Evolutionary conservation across 768 basidiomycete genomes (phyloP).

Genomic region (Phylloporus sp.): DNA sequence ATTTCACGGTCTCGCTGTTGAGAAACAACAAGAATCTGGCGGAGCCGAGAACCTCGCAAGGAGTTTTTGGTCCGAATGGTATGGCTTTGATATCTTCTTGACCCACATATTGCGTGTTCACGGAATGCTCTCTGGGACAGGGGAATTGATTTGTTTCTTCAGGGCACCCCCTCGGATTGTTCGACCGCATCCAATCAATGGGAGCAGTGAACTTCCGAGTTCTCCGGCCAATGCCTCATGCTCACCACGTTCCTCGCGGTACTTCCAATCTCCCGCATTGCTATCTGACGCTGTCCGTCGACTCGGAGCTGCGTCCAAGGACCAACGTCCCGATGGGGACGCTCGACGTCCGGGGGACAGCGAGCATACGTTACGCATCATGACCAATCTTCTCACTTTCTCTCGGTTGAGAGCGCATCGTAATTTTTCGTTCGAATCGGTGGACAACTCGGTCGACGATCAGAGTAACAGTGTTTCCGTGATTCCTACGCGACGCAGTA

Average conservation of each 20-base stretch:
- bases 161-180: conserved; percentile 69
- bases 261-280: conserved; percentile 60
- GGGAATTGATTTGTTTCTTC: conserved; percentile 85
- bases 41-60: conserved; percentile 83
- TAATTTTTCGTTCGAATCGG: conserved; percentile 37
- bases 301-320: conserved; percentile 56
- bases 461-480: conserved; percentile 16
- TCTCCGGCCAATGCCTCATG: conserved; percentile 35
- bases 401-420: conserved; percentile 41
- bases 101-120: conserved; percentile 1
- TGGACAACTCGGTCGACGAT: conserved; percentile 30
- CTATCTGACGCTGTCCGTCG: conserved; percentile 70
- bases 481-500: conserved; percentile 46
- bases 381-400: conserved; percentile 70
- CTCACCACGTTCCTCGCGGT: conserved; percentile 23
- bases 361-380: conserved; percentile 62
- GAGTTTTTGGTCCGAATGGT: conserved; percentile 88
- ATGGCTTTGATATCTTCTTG: conserved; percentile 11
- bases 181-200: conserved; percentile 39
- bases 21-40: conserved; percentile 72
- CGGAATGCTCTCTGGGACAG: conserved; percentile 35
- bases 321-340: conserved; percentile 39
- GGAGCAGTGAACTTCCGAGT: conserved; percentile 41
- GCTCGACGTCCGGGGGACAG: conserved; percentile 46
- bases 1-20: conserved; percentile 49